Base-by-base conservation (phyloP, 2,329 filamentous ascomycete species). In the Chrysoporthe puriensis region DNA sequence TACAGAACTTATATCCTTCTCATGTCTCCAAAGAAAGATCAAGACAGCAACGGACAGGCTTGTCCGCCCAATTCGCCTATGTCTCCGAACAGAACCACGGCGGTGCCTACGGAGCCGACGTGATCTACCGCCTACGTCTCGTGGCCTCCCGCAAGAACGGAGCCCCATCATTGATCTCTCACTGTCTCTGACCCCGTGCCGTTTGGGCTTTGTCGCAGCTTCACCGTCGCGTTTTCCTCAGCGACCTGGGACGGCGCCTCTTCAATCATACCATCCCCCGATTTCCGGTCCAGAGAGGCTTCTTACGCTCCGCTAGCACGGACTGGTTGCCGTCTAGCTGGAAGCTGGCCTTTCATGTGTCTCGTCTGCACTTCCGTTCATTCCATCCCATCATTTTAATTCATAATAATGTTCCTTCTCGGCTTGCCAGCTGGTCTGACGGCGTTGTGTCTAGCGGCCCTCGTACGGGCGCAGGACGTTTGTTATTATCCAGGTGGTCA, bases 261-360 rank as follows among this genome's bases (percentile, higher is more conserved):
- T 44, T 56, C 40, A 43, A 56, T 14, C 36, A 57, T 6, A 43
- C 36, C 62, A 26, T 40, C 36, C 40, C 57, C 40, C 50, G 44
- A 43, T 9, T 54, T 34, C 61, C 43, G 54, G 8, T 40, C 54
- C 34, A 54, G 26, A 54, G 11, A 54, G 50, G 14, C 16, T 40
- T 34, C 36, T 14, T 36, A 18, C 40, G 36, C 14, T 44, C 50
- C n/a, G 18, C 11, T 44, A 32, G 62, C 42, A 63, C 62, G 62
- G 62, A 56, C 62, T 56, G 62, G 48, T 44, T 16, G 62, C 62
- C 62, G 50, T 63, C 62, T 40, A 56, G 34, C 36, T n/a, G n/a
- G 46, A 57, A 63, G 62, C 62, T 34, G 62, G 50, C 52, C 50
- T 63, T 63, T 63, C 50, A 32, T 63, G 32, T 42, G 26, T 73